Conservation (phyloP, 2,329 filamentous ascomycete genomes). For the Nemania sp. region DNA sequence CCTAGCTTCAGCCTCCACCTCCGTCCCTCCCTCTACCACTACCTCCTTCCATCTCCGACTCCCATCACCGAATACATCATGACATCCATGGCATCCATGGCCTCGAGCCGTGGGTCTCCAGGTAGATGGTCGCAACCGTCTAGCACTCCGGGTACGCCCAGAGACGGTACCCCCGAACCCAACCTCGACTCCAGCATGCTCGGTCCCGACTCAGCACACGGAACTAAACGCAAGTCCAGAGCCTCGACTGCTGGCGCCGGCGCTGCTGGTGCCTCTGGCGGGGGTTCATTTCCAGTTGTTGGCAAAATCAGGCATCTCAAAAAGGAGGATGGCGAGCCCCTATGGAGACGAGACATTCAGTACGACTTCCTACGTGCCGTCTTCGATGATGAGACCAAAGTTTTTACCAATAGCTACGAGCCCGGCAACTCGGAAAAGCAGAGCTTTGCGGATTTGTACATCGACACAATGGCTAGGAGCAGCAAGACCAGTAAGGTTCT, state of each 20-base stretch:
- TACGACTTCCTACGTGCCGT: conserved; percentile 85
- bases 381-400: conserved; percentile 78
- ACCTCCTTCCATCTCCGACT: conserved; percentile 7
- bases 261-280: conserved; percentile 31
- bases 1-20: background rate
- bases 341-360: conserved; percentile 90
- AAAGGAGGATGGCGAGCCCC: conserved; percentile 87
- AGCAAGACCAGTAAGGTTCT: conserved; percentile 99
- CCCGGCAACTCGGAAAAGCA: conserved; percentile 68
- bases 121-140: conserved; percentile 47
- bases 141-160: conserved; percentile 40
- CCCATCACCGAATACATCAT: conserved; percentile 22
- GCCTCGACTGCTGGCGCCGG: conserved; percentile 36
- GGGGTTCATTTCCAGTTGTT: conserved; percentile 49
- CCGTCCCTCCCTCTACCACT: background rate
- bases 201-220: conserved; percentile 43
- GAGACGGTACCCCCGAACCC: conserved; percentile 41
- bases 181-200: conserved; percentile 47
- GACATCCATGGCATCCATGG: conserved; percentile 41
- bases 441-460: conserved; percentile 94
- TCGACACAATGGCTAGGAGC: conserved; percentile 97
- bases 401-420: conserved; percentile 93
- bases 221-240: conserved; percentile 47
- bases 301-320: conserved; percentile 87
- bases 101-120: conserved; percentile 47